Conservation (phyloP, 257 asterid species). For the Solanum bulbocastanum region DNA sequence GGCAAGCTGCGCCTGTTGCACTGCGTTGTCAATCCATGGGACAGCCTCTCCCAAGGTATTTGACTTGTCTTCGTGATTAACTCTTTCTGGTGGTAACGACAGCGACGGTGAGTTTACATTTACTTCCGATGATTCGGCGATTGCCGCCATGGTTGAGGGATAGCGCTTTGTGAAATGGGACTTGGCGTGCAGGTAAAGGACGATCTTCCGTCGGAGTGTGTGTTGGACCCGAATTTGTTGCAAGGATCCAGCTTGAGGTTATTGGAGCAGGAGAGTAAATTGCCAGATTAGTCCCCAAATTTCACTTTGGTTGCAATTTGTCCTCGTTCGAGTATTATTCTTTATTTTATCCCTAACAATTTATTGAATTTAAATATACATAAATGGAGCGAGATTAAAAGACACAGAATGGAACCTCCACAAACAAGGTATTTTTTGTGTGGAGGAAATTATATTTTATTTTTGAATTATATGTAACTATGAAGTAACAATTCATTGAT, state of each 20-base stretch:
- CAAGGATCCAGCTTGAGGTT: not conserved
- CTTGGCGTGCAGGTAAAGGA: not conserved
- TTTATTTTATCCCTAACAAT: not conserved
- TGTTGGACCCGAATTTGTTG: not conserved
- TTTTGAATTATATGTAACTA: not conserved
- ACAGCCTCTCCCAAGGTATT: conserved; percentile 12
- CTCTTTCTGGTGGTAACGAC: not conserved
- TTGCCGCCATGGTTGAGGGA: conserved; percentile 10
- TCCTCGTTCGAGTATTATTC: not conserved
- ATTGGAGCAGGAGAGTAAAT: not conserved
- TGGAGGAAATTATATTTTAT: not conserved
- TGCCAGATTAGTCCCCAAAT: not conserved
- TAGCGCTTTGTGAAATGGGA: not conserved
- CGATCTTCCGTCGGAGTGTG: not conserved
- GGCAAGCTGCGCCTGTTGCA: conserved; percentile 63
- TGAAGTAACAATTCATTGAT: not conserved
- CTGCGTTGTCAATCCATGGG: conserved; percentile 61
- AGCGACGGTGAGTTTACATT: conserved; percentile 8
- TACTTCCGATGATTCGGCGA: conserved; percentile 2
- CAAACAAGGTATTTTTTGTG: not conserved
- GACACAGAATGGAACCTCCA: not conserved
- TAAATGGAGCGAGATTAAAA: not conserved
- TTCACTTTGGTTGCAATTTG: not conserved
- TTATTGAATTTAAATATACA: not conserved
- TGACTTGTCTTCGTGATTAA: conserved; percentile 3